Conservation (phyloP, 164 flowering plant genomes). For the Annona cherimola region DNA sequence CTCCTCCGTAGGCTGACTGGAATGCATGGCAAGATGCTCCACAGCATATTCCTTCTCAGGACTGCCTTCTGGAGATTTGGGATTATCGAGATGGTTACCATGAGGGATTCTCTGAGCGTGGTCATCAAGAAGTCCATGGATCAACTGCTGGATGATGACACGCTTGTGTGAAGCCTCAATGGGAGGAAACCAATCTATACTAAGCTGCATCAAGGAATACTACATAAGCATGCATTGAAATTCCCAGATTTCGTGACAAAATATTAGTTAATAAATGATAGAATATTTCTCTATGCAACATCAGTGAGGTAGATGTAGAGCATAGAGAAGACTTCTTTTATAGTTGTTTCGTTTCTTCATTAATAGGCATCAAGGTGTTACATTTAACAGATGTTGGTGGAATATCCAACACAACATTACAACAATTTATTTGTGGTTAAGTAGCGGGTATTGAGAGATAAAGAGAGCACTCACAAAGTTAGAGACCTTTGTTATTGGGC, state of each 20-base stretch:
- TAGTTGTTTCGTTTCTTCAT: no score
- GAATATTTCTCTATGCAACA: no score
- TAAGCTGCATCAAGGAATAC: constrained; percentile 49
- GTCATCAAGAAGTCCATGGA: constrained; percentile 44
- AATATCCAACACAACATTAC: no score
- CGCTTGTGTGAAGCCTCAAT: constrained; percentile 84
- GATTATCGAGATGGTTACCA: constrained; percentile 23
- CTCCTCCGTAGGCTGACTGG: constrained; percentile 13
- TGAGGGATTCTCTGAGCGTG: constrained; percentile 25
- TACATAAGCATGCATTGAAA: not conserved
- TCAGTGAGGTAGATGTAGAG: no score
- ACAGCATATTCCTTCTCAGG: constrained; percentile 27
- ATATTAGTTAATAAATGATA: no score
- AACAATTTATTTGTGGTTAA: not conserved
- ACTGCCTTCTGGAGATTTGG: constrained; percentile 18
- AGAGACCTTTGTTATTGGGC: constrained; percentile 49
- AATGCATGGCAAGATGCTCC: constrained; percentile 30
- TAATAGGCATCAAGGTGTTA: no score
- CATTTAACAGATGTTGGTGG: no score
- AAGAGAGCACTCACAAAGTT: constrained; percentile 61
- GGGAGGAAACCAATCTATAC: constrained; percentile 74
- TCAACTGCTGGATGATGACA: constrained; percentile 48
- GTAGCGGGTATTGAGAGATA: not conserved
- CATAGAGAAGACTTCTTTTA: no score
- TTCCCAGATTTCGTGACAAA: no score